These are phyloP conservation scores for Pichia kudriavzevii DNA, from an alignment of 1,139 yeast species.

Conservation along the genomic window DNA sequence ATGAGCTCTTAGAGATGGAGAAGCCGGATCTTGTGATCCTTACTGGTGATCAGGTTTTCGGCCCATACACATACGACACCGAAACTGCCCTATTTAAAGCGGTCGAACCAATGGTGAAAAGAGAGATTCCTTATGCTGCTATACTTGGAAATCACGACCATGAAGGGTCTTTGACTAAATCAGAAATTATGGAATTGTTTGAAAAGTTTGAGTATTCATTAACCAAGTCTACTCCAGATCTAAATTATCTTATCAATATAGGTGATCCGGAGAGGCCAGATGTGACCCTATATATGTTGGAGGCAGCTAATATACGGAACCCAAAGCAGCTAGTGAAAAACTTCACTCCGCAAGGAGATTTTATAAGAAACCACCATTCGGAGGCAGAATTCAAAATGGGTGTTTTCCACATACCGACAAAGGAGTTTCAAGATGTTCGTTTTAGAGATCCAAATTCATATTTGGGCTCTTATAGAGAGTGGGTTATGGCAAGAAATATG, in stretches of 20 bases:
- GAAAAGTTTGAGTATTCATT: constrained; percentile 59
- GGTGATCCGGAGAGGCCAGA: too few species aligned
- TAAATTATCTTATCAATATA: constrained; percentile 61
- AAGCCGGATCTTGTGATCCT: constrained; percentile 74
- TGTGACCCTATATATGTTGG: constrained; percentile 28
- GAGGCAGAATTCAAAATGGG: constrained; percentile 75
- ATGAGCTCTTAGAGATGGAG: constrained; percentile 58
- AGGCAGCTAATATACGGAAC: too few species aligned
- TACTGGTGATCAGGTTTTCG: constrained; percentile 83
- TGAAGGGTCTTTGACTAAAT: constrained; percentile 62
- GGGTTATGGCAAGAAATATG: constrained; percentile 67
- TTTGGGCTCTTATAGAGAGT: constrained; percentile 50
- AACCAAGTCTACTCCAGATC: constrained; percentile 58
- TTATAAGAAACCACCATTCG: constrained; percentile 77
- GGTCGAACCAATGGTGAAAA: constrained; percentile 56
- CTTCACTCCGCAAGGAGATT: constrained; percentile 68
- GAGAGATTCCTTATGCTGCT: constrained; percentile 73
- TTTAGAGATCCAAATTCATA: constrained; percentile 22
- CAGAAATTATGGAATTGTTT: constrained; percentile 51
- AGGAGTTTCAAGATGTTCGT: constrained; percentile 45
- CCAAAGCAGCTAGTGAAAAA: too few species aligned
- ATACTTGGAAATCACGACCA: constrained; percentile 81
- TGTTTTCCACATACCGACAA: constrained; percentile 87
- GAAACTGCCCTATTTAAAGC: constrained; percentile 74
- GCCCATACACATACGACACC: constrained; percentile 64